Percentiles rank a stretch among this genome's conserved stretches.
These are phyloP conservation scores for Phoma herbarum DNA, from an alignment of 2,329 filamentous ascomycete genomes.

Conservation along the genomic window DNA sequence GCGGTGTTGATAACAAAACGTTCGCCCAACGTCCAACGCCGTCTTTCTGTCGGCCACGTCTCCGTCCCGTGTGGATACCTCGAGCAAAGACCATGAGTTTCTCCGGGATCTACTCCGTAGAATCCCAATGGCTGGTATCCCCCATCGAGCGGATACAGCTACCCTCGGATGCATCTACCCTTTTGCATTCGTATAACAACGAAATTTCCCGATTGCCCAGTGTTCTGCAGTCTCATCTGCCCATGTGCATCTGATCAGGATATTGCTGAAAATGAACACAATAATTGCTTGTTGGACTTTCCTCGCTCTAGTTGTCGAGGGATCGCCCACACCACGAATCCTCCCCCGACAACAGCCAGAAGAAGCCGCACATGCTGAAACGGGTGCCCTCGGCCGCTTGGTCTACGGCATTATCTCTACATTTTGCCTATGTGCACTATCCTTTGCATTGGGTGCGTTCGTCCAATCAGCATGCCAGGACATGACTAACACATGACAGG, in stretches of 20 bases:
- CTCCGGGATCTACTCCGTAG: background rate
- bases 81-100: background rate
- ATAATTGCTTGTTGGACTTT: background rate
- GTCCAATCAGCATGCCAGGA: too few species aligned
- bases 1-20: background rate
- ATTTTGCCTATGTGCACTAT: conserved; percentile 3
- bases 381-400: background rate
- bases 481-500: background rate
- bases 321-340: background rate
- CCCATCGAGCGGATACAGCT: background rate
- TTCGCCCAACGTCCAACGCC: background rate
- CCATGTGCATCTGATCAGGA: background rate
- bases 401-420: conserved; percentile 1
- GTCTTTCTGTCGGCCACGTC: background rate
- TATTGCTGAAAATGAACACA: background rate
- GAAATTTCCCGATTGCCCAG: background rate
- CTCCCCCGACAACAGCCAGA: background rate
- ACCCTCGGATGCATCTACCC: background rate
- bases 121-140: background rate
- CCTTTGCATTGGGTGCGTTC: background rate
- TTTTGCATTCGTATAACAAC: background rate
- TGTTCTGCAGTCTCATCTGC: background rate
- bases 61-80: background rate
- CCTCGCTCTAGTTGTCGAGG: background rate
- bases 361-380: background rate